Evolutionary conservation across 2,329 filamentous ascomycete species (phyloP).

Genomic region (Calonectria henricotiae): DNA sequence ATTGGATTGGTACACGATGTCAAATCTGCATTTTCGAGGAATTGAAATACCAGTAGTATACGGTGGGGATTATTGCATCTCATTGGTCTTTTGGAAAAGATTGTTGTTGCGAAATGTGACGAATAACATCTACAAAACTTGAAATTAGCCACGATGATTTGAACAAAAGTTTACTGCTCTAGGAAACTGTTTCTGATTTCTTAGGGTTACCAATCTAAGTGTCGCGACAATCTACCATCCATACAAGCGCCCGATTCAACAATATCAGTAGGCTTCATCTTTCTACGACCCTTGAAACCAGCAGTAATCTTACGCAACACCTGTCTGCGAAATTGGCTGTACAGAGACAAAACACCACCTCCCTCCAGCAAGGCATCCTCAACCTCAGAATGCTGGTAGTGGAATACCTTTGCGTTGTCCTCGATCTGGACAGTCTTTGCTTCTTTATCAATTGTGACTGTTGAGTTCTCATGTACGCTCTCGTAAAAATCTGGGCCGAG

Average conservation of each 20-base stretch:
- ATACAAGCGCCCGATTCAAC: not conserved
- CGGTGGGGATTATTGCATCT: too few relatives aligned
- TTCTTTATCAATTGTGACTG: not conserved
- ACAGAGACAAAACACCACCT: not conserved
- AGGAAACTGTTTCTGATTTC: too few relatives aligned
- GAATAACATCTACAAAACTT: too few relatives aligned
- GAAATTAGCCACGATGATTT: too few relatives aligned
- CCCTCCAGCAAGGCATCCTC: slow-evolving; percentile 1
- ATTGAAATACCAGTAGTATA: too few relatives aligned
- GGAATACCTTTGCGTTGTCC: not conserved
- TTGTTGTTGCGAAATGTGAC: too few relatives aligned
- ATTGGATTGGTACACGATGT: too few relatives aligned
- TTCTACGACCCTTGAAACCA: not conserved
- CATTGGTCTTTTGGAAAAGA: too few relatives aligned
- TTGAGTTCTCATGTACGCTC: not conserved
- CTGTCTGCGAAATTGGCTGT: not conserved
- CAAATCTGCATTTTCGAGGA: too few relatives aligned
- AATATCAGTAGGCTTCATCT: not conserved
- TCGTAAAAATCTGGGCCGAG: not conserved
- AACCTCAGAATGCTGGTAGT: slow-evolving; percentile 3
- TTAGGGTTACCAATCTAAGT: not conserved
- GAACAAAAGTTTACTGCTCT: too few relatives aligned
- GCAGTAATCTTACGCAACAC: slow-evolving; percentile 6
- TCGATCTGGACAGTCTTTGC: not conserved
- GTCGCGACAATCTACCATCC: not conserved